Evolutionary conservation across 176 grass and related monocot genomes (phyloP).

Genomic region (Oryza brachyantha): DNA sequence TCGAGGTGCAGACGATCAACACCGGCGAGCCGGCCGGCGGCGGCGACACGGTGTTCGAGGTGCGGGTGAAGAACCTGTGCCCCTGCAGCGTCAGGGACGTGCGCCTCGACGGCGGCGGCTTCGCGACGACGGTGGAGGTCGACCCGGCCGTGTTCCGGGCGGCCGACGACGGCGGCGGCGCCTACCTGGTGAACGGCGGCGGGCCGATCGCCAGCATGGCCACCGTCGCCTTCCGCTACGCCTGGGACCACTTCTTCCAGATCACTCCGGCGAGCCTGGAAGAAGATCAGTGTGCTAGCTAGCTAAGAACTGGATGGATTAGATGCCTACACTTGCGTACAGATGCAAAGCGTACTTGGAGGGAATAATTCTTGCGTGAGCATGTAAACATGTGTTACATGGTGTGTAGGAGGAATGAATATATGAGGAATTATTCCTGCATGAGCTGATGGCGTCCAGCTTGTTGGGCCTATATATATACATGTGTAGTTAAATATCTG

Average conservation of each 20-base stretch:
- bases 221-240: constrained; percentile 54
- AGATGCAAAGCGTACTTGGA: background rate
- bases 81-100: constrained; percentile 43
- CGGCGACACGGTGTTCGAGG: constrained; percentile 51
- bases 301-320: background rate
- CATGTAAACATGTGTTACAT: background rate
- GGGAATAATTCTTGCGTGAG: background rate
- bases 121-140: constrained; percentile 39
- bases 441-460: background rate
- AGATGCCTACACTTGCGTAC: no score
- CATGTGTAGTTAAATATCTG: background rate
- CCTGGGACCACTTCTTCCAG: constrained; percentile 67
- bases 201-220: constrained; percentile 40
- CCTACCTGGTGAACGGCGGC: constrained; percentile 57
- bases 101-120: constrained; percentile 42
- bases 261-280: constrained; percentile 45
- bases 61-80: constrained; percentile 67
- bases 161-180: constrained; percentile 22
- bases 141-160: constrained; percentile 52
- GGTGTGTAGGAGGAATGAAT: no score
- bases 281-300: constrained; percentile 1
- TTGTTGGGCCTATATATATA: background rate
- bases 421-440: background rate
- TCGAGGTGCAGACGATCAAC: constrained; percentile 57
- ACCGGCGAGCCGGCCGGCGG: background rate